A percentile compares a stretch with the other conserved stretches of the same genome.
phyloP scores from a whole-genome alignment of 2,329 filamentous ascomycete species.

The Lasiodiplodia theobromae region DNA sequence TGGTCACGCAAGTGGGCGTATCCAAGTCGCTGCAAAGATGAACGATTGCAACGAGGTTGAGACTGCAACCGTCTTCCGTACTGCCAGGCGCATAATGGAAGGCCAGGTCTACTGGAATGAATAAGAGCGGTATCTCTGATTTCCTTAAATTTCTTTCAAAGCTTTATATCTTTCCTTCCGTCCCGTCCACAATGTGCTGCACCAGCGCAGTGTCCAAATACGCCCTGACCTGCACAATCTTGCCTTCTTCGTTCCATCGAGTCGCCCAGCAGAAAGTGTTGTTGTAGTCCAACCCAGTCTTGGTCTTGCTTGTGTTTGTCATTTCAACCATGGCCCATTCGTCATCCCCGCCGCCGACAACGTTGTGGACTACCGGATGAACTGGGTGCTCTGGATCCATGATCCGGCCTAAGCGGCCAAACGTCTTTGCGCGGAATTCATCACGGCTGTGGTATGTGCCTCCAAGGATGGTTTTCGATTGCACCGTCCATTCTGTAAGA shows the following conservation, averaged over 20 bases:
- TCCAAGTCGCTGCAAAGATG: slow-evolving; percentile 41
- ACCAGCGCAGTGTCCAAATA: slow-evolving; percentile 32
- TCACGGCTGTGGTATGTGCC: slow-evolving; percentile 5
- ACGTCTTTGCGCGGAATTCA: slow-evolving; percentile 9
- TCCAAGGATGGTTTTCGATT: slow-evolving; percentile 9
- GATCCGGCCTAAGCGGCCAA: background rate
- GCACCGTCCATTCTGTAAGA: slow-evolving; percentile 1
- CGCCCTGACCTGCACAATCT: slow-evolving; percentile 27
- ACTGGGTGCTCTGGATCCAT: slow-evolving; percentile 25
- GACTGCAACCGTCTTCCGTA: slow-evolving; percentile 45
- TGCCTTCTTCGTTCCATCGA: slow-evolving; percentile 28
- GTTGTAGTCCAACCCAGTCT: slow-evolving; percentile 29
- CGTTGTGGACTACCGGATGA: slow-evolving; percentile 35
- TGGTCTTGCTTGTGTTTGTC: slow-evolving; percentile 13
- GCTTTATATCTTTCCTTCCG: slow-evolving; percentile 19
- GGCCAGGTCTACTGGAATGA: slow-evolving; percentile 38
- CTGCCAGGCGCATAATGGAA: slow-evolving; percentile 47
- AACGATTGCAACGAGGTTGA: slow-evolving; percentile 36
- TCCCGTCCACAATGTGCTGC: slow-evolving; percentile 25
- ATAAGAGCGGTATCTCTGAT: background rate
- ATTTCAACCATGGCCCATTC: slow-evolving; percentile 19
- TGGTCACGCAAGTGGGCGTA: slow-evolving; percentile 47
- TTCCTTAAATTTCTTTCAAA: background rate
- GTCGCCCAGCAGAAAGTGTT: slow-evolving; percentile 31
- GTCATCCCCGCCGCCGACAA: slow-evolving; percentile 14